These are phyloP conservation scores for Elaphomyces granulatus DNA, from an alignment of 495 filamentous ascomycete genomes.

Conservation along the genomic window DNA sequence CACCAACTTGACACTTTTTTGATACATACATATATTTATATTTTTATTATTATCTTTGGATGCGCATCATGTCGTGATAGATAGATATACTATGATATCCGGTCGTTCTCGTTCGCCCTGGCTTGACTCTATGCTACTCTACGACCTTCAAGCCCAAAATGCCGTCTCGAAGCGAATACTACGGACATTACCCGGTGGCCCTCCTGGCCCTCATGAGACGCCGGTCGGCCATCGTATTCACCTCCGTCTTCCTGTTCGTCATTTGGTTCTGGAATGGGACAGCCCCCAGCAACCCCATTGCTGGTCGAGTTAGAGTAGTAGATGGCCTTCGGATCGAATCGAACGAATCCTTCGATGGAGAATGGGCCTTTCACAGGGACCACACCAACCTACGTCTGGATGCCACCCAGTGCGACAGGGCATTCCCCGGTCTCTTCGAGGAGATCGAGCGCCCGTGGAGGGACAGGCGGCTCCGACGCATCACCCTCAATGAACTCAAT, in stretches of 20 bases:
- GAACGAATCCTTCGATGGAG: too few relatives aligned
- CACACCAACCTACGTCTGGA: slow-evolving; percentile 23
- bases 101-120: too few relatives aligned
- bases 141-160: too few relatives aligned
- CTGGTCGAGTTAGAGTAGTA: background rate
- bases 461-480: slow-evolving; percentile 9
- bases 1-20: too few relatives aligned
- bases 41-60: slow-evolving; percentile 8
- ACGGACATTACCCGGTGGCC: too few relatives aligned
- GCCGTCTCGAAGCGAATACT: too few relatives aligned
- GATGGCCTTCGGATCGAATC: background rate
- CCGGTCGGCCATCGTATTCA: slow-evolving; percentile 2
- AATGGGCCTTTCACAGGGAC: too few relatives aligned
- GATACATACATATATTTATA: too few relatives aligned
- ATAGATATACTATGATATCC: too few relatives aligned
- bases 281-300: background rate
- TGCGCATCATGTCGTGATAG: too few relatives aligned
- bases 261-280: slow-evolving; percentile 2
- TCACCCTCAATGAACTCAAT: slow-evolving; percentile 19
- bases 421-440: slow-evolving; percentile 35
- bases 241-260: background rate
- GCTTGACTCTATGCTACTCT: too few relatives aligned
- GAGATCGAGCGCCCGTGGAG: slow-evolving; percentile 25
- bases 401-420: slow-evolving; percentile 24
- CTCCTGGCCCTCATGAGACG: too few relatives aligned